Base-by-base conservation (phyloP, 73 alveolate species). In the Blepharisma japonicum region DNA sequence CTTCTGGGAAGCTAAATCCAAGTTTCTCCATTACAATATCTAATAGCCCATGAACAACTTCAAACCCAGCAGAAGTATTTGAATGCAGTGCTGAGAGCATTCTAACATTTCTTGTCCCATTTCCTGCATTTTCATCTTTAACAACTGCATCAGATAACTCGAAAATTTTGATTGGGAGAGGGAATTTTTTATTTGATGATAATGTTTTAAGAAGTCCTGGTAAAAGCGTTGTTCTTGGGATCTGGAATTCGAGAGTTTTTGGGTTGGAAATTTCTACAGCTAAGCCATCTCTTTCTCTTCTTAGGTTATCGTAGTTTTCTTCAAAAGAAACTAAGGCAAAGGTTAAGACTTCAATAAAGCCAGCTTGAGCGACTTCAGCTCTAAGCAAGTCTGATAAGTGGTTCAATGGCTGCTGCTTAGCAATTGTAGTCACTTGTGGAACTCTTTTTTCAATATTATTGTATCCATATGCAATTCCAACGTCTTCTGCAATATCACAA, bases 161-260 rank as follows among this genome's bases (percentile, higher is more conserved):
- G 83, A 95, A 96, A 45, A 95, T 74, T 68, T 87, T 86, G 55
- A 90, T 83, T 51, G 99, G 99, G 55, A 93, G 84, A 85, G 87
- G 80, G 66, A 68, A n/a, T 68, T 85, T 82, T 81, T 80, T 87
- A 88, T 91, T 94, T 11, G 97, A 83, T 74, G 91, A 88, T 68
- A 96, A 77, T 66, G 97, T 87, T 77, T 96, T 97, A 45, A 97
- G 91, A 20, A 96, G 78, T 53, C 99, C 99, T 42, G 99, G 99
- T 42, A 95, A 83, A 46, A 97, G 86, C 25, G 99, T 83, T 68
- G 97, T 96, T 89, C 99, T 90, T 25, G 90, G 94, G 49, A 94
- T 81, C 85, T 94, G 95, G 92, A 92, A 92, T 71, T 91, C 95
- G 53, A 80, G 77, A 23, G 96, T 71, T 78, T 92, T 92, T 5